Percentiles rank a stretch among this genome's conserved stretches.
Conservation (phyloP, 345 rosid species). For the Eucalyptus virginea region DNA sequence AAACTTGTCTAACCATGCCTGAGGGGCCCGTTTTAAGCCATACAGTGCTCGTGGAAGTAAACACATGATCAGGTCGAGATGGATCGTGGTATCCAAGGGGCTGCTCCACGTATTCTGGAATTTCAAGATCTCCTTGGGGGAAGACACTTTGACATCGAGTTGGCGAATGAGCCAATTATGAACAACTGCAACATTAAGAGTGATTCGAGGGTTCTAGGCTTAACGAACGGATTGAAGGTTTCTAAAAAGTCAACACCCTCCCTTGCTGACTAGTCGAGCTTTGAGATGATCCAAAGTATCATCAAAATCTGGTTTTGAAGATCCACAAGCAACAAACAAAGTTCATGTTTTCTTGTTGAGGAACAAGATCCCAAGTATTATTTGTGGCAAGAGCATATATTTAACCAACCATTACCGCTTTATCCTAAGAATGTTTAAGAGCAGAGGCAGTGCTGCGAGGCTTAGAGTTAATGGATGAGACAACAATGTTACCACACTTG, state of each 20-base stretch:
- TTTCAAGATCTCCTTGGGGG: background rate
- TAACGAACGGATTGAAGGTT: background rate
- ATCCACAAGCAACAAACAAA: background rate
- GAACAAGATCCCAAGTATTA: background rate
- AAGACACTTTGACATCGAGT: background rate
- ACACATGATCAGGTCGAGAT: background rate
- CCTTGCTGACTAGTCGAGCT: background rate
- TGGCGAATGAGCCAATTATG: background rate
- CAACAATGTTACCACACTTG: background rate
- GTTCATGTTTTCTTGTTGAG: background rate
- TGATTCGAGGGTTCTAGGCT: background rate
- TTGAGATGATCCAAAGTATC: background rate
- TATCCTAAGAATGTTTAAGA: background rate
- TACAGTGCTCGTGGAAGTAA: background rate
- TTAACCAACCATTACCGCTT: background rate
- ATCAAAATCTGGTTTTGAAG: background rate
- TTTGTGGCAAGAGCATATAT: background rate
- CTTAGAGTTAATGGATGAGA: background rate
- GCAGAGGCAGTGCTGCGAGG: background rate
- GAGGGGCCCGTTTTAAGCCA: background rate
- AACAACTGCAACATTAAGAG: background rate
- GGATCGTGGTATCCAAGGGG: background rate
- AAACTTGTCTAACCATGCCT: background rate
- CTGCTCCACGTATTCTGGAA: background rate
- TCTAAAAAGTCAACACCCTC: background rate